Percentiles rank a stretch among this genome's conserved stretches.
Conservation (phyloP, 768 basidiomycete species). For the Tulasnella sp. region DNA sequence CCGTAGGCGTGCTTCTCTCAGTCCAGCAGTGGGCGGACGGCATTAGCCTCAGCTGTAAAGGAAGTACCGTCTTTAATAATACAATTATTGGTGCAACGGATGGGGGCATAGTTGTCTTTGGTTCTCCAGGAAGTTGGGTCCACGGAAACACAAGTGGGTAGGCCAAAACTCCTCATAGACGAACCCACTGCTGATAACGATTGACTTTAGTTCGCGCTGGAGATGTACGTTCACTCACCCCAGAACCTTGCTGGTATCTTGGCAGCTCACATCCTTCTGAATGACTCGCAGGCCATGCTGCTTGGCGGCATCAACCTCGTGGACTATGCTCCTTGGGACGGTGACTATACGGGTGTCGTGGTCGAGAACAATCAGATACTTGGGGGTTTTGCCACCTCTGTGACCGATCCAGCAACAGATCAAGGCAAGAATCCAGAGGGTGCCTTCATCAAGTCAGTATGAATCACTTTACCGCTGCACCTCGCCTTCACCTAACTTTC, state of each 20-base stretch:
- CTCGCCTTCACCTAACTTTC: constrained; percentile 23
- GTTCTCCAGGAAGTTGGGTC: constrained; percentile 69
- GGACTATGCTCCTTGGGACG: constrained; percentile 68
- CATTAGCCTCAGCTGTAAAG: constrained; percentile 70
- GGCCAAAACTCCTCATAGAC: not conserved
- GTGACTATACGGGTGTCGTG: constrained; percentile 64
- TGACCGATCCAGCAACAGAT: constrained; percentile 45
- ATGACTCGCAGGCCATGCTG: constrained; percentile 16
- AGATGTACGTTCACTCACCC: not conserved
- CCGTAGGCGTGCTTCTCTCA: not conserved
- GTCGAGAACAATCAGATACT: constrained; percentile 68
- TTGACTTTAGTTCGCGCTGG: not conserved
- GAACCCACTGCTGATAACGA: not conserved
- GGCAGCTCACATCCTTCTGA: not conserved
- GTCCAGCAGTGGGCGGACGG: constrained; percentile 83
- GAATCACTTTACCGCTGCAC: no score
- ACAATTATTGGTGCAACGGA: constrained; percentile 74
- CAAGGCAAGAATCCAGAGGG: constrained; percentile 62
- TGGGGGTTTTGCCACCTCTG: constrained; percentile 65
- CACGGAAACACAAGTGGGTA: constrained; percentile 65
- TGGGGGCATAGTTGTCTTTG: constrained; percentile 79
- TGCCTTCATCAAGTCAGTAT: constrained; percentile 66
- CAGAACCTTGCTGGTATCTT: not conserved
- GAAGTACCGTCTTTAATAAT: constrained; percentile 66
- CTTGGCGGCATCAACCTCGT: constrained; percentile 58